Conservation (phyloP, 108 stramenopile genomes). For the Conticribra guillardii region DNA sequence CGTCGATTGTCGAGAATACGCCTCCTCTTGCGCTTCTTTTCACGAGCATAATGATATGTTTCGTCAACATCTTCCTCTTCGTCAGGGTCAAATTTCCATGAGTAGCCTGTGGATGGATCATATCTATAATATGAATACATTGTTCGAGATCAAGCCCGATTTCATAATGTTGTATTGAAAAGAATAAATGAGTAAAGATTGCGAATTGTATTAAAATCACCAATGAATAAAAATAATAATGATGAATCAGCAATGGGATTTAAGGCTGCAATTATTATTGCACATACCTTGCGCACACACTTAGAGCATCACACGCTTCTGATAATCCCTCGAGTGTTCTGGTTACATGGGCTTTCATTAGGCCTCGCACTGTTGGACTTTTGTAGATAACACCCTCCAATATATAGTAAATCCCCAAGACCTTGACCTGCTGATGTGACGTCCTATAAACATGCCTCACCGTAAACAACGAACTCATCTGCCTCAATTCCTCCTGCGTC, state of each 20-base stretch:
- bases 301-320: conserved; percentile 74
- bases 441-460: conserved; percentile 80
- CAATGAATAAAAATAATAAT: too few relatives aligned
- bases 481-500: conserved; percentile 47
- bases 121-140: too few relatives aligned
- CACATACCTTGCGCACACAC: conserved; percentile 67
- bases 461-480: conserved; percentile 77
- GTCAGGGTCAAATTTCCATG: conserved; percentile 73
- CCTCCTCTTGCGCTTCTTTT: conserved; percentile 59
- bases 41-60: conserved; percentile 56
- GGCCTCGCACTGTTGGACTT: conserved; percentile 70
- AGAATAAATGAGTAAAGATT: too few relatives aligned
- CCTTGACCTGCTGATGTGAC: conserved; percentile 57
- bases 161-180: too few relatives aligned
- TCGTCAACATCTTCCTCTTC: conserved; percentile 52
- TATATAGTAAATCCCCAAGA: conserved; percentile 87
- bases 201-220: too few relatives aligned
- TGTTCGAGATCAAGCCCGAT: too few relatives aligned
- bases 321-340: conserved; percentile 69
- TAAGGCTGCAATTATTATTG: too few relatives aligned
- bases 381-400: conserved; percentile 89
- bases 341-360: conserved; percentile 83
- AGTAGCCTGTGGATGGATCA: conserved; percentile 80
- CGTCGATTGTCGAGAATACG: conserved; percentile 75
- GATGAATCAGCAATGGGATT: too few relatives aligned